Evolutionary conservation across 306 rosid genomes (phyloP), one percentile per base, ranked within the genome.

Genomic region (Luffa acutangula): DNA sequence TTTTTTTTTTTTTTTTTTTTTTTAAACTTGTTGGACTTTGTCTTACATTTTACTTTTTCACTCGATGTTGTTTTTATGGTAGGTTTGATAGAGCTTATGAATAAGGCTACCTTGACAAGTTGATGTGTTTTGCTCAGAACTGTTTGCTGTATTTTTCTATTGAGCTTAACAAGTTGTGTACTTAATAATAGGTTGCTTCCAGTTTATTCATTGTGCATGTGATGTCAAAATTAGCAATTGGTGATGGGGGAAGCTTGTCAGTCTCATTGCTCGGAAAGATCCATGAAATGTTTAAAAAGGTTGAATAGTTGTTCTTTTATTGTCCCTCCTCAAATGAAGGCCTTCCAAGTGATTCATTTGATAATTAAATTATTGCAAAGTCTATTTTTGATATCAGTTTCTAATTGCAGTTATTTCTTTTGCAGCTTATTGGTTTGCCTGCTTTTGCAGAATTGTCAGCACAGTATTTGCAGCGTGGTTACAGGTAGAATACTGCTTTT

Each of bases 381-480:
- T 49, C 31, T 72, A 20, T 7, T 45, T 72, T 54, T 18, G 52
- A 17, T 3, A 34, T 56, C 15, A 52, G 37, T 72, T 75, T 81
- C 45, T 21, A 33, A 66, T 76, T 10, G 33, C 48, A 69, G 56
- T 77, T 42, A 78, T 84, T 74, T 73, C 79, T 65, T 76, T 86
- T 87, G 90, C 92, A 95, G 98, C 84, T 95, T 83, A 88, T 88
- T 84, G 80, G 75, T 86, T 93, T 87, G 79, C 96, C 97, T 67
- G 95, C 98, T 52, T 95, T 95, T 85, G 81, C 85, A 78, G 96
- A 91, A 82, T 84, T 95, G 88, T 70, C 85, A 18, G 84, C 89
- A 52, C 92, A 91, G 78, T 90, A 92, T 85, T 91, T 96, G 75
- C 91, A 87, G 75, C 92, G 82, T 79, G 90, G 96, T 79, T 92